Evolutionary conservation across 306 rosid species (phyloP).

Genomic region (Lathyrus aphaca): DNA sequence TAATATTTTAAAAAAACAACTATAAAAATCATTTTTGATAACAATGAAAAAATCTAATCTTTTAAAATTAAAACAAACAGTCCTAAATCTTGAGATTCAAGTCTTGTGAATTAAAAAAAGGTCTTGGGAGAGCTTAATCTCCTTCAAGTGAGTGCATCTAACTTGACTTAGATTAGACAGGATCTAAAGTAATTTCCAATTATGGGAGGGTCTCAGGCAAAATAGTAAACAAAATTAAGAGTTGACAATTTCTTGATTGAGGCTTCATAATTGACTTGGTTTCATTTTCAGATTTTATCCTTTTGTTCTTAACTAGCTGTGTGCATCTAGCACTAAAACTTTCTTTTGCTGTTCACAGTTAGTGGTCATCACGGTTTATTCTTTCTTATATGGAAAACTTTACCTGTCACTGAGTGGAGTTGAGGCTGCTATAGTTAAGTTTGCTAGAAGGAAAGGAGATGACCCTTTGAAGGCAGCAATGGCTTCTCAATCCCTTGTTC

Average conservation of each 20-base stretch:
- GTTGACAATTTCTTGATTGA: neutral
- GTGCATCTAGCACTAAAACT: slow-evolving; percentile 33
- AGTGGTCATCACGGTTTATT: slow-evolving; percentile 77
- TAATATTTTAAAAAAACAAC: no score
- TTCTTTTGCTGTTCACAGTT: slow-evolving; percentile 56
- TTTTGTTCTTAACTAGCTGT: slow-evolving; percentile 30
- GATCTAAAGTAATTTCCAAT: neutral
- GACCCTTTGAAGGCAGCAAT: slow-evolving; percentile 72
- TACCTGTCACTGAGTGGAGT: slow-evolving; percentile 91
- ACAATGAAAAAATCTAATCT: no score
- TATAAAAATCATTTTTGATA: no score
- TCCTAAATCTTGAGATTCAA: neutral
- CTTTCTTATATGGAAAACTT: slow-evolving; percentile 82
- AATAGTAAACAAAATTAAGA: slow-evolving; percentile 19
- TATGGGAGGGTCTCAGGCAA: neutral
- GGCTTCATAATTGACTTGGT: slow-evolving; percentile 24
- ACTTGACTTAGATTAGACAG: neutral
- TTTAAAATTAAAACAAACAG: no score
- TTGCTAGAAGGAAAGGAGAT: slow-evolving; percentile 65
- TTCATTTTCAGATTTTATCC: slow-evolving; percentile 23
- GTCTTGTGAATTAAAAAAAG: neutral
- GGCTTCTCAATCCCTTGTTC: slow-evolving; percentile 92
- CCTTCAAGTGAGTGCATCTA: neutral
- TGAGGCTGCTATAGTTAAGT: slow-evolving; percentile 65
- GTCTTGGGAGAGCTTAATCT: neutral